phyloP scores from a whole-genome alignment of 23 red algal genomes.

The Agarophyton chilense region DNA sequence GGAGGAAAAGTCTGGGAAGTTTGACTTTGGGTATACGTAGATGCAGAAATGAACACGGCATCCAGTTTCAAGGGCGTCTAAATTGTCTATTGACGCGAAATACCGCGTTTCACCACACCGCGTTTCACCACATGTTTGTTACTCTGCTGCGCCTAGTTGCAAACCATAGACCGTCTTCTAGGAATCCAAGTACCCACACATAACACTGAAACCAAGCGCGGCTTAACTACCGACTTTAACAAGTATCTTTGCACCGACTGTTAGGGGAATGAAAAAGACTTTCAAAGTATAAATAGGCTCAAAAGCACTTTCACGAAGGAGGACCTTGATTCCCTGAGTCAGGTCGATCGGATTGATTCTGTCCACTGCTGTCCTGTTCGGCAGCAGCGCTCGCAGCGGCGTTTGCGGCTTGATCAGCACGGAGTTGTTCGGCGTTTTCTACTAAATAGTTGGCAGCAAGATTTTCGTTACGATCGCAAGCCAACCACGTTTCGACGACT shows the following conservation, averaged over 20 bases:
- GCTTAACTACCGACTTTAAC: background rate
- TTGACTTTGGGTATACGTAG: conserved; percentile 50
- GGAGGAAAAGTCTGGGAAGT: conserved; percentile 44
- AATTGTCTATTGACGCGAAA: background rate
- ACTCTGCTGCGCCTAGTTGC: too few species aligned
- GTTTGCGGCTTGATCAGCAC: conserved; percentile 40
- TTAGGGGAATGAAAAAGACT: background rate
- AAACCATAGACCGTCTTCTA: background rate
- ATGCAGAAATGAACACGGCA: background rate
- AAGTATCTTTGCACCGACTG: background rate
- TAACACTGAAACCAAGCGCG: background rate
- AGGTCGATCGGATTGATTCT: conserved; percentile 42
- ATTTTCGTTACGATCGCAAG: conserved; percentile 90
- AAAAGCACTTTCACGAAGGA: conserved; percentile 28
- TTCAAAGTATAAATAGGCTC: background rate
- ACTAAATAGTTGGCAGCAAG: conserved; percentile 94
- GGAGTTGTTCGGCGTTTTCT: conserved; percentile 85
- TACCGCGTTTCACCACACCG: too few species aligned
- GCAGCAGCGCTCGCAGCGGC: background rate
- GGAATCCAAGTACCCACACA: background rate
- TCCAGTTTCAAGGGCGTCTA: background rate
- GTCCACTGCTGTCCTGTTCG: conserved; percentile 22
- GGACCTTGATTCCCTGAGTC: conserved; percentile 33
- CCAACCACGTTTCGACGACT: conserved; percentile 92
- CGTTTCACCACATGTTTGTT: too few species aligned